Evolutionary conservation across 2,329 filamentous ascomycete genomes (phyloP).

Genomic region (Falciphora oryzae): DNA sequence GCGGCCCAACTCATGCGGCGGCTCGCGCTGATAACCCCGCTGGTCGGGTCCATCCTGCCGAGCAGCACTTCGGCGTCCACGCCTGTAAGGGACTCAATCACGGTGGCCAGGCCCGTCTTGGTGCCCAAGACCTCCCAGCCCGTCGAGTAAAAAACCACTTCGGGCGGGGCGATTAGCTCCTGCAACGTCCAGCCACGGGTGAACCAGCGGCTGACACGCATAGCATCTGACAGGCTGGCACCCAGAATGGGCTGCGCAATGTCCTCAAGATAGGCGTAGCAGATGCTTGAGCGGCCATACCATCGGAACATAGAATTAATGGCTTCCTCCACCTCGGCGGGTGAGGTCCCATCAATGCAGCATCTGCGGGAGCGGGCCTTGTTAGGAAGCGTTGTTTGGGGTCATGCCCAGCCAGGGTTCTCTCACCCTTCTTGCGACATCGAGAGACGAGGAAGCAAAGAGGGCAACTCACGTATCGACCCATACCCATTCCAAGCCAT

Average conservation of each 20-base stretch:
- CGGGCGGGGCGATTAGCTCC: constrained; percentile 11
- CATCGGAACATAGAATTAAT: constrained; percentile 14
- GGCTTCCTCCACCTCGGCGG: constrained; percentile 9
- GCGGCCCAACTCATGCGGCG: constrained; percentile 17
- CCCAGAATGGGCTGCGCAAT: constrained; percentile 10
- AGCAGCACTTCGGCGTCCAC: constrained; percentile 4
- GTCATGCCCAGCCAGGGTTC: background rate
- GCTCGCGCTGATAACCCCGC: background rate
- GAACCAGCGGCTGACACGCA: constrained; percentile 13
- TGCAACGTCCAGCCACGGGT: constrained; percentile 13
- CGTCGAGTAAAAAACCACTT: constrained; percentile 11
- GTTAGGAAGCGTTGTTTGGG: background rate
- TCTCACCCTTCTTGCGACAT: background rate
- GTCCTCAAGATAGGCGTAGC: constrained; percentile 15
- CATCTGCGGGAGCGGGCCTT: background rate
- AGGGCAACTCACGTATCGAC: constrained; percentile 8
- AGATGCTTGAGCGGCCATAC: constrained; percentile 11
- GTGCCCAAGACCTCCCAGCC: constrained; percentile 9
- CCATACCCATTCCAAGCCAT: constrained; percentile 11
- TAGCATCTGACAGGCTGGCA: constrained; percentile 4
- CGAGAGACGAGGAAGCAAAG: background rate
- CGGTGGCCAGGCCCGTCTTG: background rate
- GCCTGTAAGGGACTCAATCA: constrained; percentile 5
- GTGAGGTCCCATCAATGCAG: constrained; percentile 11
- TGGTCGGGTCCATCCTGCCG: background rate